Evolutionary conservation across 345 rosid species (phyloP), one percentile per base, ranked within the genome.

Genomic region (Acer yangbiense): DNA sequence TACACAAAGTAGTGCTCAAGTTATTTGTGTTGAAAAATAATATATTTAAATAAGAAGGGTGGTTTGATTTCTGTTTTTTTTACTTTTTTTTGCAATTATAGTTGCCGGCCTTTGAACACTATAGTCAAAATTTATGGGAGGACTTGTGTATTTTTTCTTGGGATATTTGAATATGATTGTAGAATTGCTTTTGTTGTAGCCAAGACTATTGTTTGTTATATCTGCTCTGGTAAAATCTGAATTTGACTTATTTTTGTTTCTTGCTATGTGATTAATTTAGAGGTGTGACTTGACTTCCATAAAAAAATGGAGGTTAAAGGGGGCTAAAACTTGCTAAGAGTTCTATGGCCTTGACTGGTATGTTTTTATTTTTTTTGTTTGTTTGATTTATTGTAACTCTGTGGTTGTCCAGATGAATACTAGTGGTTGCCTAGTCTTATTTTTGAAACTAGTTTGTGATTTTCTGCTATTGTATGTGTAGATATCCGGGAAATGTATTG

Each of bases 261-360:
- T 10, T 66, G 74, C 57, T 2, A 29, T 60, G 68, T 77, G 72
- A 61, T 74, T 23, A 25, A 41, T 79, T 55, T 82, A 87, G 91
- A 77, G 72, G 39, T 35, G 39, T 65, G 9, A 35, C 39, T 35
- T 76, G 2, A 52, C 79, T 61, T 79, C 63, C 32, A 63, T 62
- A 17, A 80, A n/a, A 80, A 60, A 76, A 92, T 96, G 98, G 97
- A 94, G 79, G 90, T 89, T 76, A 86, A 48, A 27, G 98, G 91
- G 76, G 98, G 95, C 86, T 91, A 80, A 88, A 55, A 32, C 78
- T 81, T 85, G 46, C 72, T 69, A 68, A 72, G 35, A 35, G 39
- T 80, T 86, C 77, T 82, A 82, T 84, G 87, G 86, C 84, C 85
- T 86, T 84, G 76, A 75, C 68, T 74, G 91, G 98, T 94, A 87